phyloP scores from a whole-genome alignment of 1,284 basidiomycete species.

The Sporisorium sorghi region DNA sequence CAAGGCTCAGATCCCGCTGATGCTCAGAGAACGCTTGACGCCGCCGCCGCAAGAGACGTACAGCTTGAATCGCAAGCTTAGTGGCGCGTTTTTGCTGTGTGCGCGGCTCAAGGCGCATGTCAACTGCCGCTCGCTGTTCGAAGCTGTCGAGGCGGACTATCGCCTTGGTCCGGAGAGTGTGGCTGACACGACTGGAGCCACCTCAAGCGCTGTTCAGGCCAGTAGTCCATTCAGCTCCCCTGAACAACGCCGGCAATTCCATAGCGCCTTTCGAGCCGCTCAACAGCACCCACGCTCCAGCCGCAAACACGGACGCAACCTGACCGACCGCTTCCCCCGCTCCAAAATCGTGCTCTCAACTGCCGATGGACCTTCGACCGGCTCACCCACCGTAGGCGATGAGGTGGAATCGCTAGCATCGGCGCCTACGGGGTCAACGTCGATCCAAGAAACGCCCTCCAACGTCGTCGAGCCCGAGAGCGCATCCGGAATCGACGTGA shows the following conservation, averaged over 20 bases:
- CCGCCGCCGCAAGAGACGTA: slow-evolving; percentile 96
- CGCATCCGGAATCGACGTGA: slow-evolving; percentile 74
- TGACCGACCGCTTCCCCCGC: slow-evolving; percentile 38
- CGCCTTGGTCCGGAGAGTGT: slow-evolving; percentile 21
- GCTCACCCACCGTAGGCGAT: slow-evolving; percentile 21
- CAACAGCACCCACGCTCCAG: neutral
- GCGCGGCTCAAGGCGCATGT: slow-evolving; percentile 82
- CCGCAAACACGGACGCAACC: slow-evolving; percentile 39
- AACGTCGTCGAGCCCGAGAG: slow-evolving; percentile 79
- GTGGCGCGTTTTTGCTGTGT: slow-evolving; percentile 91
- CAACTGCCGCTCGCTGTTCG: slow-evolving; percentile 76
- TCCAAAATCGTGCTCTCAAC: slow-evolving; percentile 34
- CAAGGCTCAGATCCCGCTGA: slow-evolving; percentile 84
- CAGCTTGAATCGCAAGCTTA: slow-evolving; percentile 92
- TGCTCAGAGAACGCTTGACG: slow-evolving; percentile 87
- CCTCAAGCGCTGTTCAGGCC: slow-evolving; percentile 5
- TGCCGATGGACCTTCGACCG: slow-evolving; percentile 1
- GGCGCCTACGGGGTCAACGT: slow-evolving; percentile 24
- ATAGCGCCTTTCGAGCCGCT: slow-evolving; percentile 22
- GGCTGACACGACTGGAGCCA: too few relatives aligned
- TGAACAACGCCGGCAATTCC: slow-evolving; percentile 37
- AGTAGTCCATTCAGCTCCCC: slow-evolving; percentile 18
- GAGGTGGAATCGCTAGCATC: slow-evolving; percentile 36
- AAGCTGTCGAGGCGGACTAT: slow-evolving; percentile 32
- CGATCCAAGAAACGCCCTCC: slow-evolving; percentile 83